These are phyloP conservation scores for Recurvomyces mirabilis DNA, from an alignment of 495 filamentous ascomycete genomes.

Conservation along the genomic window DNA sequence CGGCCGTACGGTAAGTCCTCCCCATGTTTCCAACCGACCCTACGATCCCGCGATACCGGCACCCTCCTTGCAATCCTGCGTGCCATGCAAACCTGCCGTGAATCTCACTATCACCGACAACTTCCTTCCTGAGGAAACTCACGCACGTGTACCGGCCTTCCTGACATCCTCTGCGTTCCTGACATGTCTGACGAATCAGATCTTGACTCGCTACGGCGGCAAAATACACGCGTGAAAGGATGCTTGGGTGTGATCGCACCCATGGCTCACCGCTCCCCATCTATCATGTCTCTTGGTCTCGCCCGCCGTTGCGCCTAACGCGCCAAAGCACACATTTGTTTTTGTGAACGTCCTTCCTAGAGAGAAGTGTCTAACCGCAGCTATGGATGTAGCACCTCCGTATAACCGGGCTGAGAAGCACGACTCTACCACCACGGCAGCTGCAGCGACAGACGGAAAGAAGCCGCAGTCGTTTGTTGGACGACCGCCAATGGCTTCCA, in stretches of 20 bases:
- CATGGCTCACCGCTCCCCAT: not conserved
- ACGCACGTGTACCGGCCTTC: no score
- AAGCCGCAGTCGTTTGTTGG: not conserved
- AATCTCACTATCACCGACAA: no score
- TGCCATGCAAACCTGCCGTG: no score
- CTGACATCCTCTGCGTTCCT: no score
- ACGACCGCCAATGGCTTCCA: conserved; percentile 36
- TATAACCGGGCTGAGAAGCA: not conserved
- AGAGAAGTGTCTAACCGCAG: not conserved
- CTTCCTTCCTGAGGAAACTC: no score
- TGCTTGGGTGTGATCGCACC: not conserved
- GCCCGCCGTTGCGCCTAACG: not conserved
- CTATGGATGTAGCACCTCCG: not conserved
- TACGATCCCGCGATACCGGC: no score
- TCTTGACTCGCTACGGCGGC: not conserved
- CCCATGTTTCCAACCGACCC: no score
- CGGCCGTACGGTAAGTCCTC: not conserved
- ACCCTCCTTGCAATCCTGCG: no score
- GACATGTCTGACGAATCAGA: not conserved
- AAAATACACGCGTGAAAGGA: not conserved
- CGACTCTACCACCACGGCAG: no score
- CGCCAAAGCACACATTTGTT: not conserved
- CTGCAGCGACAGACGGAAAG: not conserved
- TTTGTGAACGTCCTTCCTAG: not conserved
- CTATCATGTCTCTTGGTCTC: not conserved